phyloP scores from a whole-genome alignment of 192 early-diverging fungal species.

The Mycoemilia scoparia region DNA sequence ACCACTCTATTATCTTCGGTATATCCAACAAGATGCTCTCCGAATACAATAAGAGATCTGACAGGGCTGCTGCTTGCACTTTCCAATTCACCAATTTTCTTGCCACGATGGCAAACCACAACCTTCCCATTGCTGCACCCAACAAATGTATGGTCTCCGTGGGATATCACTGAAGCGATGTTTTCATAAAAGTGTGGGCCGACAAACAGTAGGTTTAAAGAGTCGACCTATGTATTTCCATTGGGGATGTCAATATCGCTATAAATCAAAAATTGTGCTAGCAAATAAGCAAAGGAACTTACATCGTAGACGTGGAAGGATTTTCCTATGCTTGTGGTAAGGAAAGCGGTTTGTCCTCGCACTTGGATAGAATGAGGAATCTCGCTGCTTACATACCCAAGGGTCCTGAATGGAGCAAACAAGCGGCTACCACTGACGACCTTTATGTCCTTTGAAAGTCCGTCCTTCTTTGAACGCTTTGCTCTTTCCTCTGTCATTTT shows the following conservation, averaged over 20 bases:
- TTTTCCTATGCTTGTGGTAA: conserved; percentile 74
- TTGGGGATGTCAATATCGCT: conserved; percentile 1
- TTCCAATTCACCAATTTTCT: conserved; percentile 7
- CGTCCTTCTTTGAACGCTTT: no score
- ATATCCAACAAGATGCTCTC: conserved; percentile 53
- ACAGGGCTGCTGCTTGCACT: conserved; percentile 24
- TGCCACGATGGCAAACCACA: conserved; percentile 42
- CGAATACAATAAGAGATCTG: conserved; percentile 49
- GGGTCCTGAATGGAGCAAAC: conserved; percentile 74
- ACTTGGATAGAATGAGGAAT: conserved; percentile 63
- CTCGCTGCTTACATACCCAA: conserved; percentile 77
- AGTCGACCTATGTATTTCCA: no score
- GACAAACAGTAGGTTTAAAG: conserved; percentile 63
- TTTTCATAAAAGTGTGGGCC: conserved; percentile 45
- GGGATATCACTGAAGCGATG: conserved; percentile 51
- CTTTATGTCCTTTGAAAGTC: no score
- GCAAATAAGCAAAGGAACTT: no score
- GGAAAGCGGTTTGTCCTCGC: conserved; percentile 50
- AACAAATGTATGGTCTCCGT: conserved; percentile 53
- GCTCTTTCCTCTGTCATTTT: no score
- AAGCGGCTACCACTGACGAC: conserved; percentile 34
- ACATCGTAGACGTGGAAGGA: conserved; percentile 83
- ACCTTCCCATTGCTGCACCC: conserved; percentile 47
- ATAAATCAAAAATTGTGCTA: background rate
- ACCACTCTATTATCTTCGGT: conserved; percentile 64